Percentiles rank a stretch among this genome's conserved stretches.
Evolutionary conservation across 2,329 filamentous ascomycete species (phyloP).

Genomic region (Cercospora nicotianae): DNA sequence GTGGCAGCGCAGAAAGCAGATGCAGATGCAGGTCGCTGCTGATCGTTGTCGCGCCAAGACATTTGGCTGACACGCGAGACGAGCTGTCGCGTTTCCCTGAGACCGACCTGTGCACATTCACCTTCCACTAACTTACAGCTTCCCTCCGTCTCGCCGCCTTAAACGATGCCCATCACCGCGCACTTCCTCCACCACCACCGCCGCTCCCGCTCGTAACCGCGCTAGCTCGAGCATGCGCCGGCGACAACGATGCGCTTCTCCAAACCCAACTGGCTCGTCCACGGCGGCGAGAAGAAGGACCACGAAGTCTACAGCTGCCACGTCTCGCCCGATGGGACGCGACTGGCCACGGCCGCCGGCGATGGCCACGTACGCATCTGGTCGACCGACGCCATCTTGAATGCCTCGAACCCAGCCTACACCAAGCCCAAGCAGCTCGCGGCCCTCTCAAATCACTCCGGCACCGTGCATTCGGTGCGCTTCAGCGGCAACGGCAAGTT

Average conservation of each 20-base stretch:
- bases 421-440: constrained; percentile 86
- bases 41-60: neutral
- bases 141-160: neutral
- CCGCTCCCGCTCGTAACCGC: neutral
- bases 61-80: neutral
- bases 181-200: neutral
- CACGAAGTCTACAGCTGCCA: constrained; percentile 99
- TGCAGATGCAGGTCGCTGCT: neutral
- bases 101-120: neutral
- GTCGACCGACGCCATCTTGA: constrained; percentile 92
- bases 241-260: constrained; percentile 59
- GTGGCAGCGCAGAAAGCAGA: neutral
- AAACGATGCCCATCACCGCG: neutral
- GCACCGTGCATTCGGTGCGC: constrained; percentile 93
- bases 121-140: neutral
- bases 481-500: constrained; percentile 96
- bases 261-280: constrained; percentile 93
- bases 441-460: constrained; percentile 97
- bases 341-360: constrained; percentile 91
- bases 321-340: constrained; percentile 88
- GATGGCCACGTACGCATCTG: constrained; percentile 97
- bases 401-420: constrained; percentile 70
- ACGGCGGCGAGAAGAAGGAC: constrained; percentile 96
- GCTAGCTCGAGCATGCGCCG: constrained; percentile 5
- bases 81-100: neutral